Conservation (phyloP, 1,284 basidiomycete genomes). For the Fomes fomentarius region DNA sequence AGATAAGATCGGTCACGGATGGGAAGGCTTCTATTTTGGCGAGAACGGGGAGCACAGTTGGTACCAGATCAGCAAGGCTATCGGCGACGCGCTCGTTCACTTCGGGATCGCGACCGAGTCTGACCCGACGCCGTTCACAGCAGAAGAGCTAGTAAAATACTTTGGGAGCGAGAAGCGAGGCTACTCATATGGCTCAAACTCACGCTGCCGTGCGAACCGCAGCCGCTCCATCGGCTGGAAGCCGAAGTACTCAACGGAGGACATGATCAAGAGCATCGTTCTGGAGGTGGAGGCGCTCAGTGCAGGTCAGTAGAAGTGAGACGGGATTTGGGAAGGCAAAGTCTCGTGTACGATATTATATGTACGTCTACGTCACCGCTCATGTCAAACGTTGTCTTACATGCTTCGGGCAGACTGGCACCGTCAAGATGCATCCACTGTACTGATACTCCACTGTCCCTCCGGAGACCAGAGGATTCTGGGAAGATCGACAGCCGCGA, state of each 20-base stretch:
- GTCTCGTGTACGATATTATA: too few relatives aligned
- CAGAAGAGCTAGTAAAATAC: conserved; percentile 31
- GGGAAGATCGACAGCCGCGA: too few relatives aligned
- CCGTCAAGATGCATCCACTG: too few relatives aligned
- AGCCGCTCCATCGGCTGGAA: conserved; percentile 41
- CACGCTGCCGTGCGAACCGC: conserved; percentile 30
- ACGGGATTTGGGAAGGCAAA: too few relatives aligned
- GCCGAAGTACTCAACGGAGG: conserved; percentile 29
- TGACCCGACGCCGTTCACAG: conserved; percentile 31
- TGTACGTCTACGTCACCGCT: too few relatives aligned
- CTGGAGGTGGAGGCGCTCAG: background rate
- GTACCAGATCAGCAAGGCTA: conserved; percentile 37
- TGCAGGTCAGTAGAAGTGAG: too few relatives aligned
- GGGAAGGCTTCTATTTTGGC: conserved; percentile 46
- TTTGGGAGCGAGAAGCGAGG: conserved; percentile 10
- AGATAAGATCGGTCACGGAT: conserved; percentile 35
- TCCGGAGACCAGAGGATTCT: too few relatives aligned
- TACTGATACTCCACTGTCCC: too few relatives aligned
- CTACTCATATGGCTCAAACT: conserved; percentile 40
- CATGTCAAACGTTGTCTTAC: too few relatives aligned
- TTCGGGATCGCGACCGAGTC: conserved; percentile 19
- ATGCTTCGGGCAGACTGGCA: too few relatives aligned
- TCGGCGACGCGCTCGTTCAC: conserved; percentile 35
- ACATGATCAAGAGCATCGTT: background rate
- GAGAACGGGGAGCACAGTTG: conserved; percentile 45